Evolutionary conservation across 2,329 filamentous ascomycete genomes (phyloP).

Genomic region (Hymenoscyphus repandus): DNA sequence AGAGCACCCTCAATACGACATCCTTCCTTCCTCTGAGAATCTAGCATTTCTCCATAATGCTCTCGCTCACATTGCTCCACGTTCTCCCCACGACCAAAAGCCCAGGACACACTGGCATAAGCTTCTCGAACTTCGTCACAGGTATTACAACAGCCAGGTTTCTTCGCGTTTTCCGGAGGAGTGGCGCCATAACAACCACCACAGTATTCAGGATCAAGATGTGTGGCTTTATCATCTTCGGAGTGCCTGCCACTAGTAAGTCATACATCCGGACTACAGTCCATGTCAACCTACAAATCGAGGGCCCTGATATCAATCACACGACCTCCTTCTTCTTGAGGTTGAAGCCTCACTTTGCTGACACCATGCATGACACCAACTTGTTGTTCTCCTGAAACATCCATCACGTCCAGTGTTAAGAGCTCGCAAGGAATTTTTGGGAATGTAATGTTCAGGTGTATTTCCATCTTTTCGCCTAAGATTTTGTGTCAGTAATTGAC

Average conservation of each 20-base stretch:
- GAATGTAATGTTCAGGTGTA: conserved; percentile 95
- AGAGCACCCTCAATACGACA: conserved; percentile 90
- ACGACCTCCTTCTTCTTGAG: conserved; percentile 67
- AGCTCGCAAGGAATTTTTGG: conserved; percentile 91
- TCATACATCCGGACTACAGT: background rate
- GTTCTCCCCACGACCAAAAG: conserved; percentile 84
- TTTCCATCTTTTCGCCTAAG: conserved; percentile 94
- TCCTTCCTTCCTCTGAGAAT: conserved; percentile 83
- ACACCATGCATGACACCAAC: conserved; percentile 90
- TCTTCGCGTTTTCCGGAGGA: conserved; percentile 63
- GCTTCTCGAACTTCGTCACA: conserved; percentile 96
- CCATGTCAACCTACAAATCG: conserved; percentile 49
- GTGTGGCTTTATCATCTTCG: conserved; percentile 61
- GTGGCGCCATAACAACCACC: conserved; percentile 87
- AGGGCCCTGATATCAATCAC: conserved; percentile 68
- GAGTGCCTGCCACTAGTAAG: conserved; percentile 47
- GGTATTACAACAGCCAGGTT: conserved; percentile 91
- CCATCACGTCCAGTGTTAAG: conserved; percentile 96
- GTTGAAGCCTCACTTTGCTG: conserved; percentile 77
- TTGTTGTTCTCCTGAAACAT: conserved; percentile 95
- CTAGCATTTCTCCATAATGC: conserved; percentile 84
- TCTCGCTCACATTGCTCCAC: conserved; percentile 95
- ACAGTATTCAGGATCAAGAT: conserved; percentile 89
- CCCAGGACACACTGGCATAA: conserved; percentile 85
- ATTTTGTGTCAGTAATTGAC: conserved; percentile 4